These are phyloP conservation scores for Halenospora varia DNA, from an alignment of 495 filamentous ascomycete genomes.

Conservation along the genomic window DNA sequence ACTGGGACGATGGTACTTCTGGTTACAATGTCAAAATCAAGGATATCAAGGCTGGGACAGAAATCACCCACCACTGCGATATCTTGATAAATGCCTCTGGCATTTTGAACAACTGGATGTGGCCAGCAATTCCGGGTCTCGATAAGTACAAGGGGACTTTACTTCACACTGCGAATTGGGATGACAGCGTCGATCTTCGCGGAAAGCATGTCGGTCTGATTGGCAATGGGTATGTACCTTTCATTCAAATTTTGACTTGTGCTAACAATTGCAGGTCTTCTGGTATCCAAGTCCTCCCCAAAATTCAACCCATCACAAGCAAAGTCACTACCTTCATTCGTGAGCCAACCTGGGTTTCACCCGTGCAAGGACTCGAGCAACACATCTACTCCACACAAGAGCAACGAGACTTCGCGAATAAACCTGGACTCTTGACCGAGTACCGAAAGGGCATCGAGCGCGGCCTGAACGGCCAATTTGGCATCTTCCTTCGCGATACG, in stretches of 20 bases:
- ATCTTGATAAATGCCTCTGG: conserved; percentile 12
- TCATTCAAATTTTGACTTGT: neutral
- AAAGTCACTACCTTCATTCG: conserved; percentile 51
- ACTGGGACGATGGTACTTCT: conserved; percentile 26
- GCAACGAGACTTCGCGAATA: conserved; percentile 27
- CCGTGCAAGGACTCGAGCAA: conserved; percentile 36
- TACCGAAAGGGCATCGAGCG: conserved; percentile 37
- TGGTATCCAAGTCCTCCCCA: conserved; percentile 48
- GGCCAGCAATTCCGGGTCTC: conserved; percentile 41
- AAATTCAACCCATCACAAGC: conserved; percentile 38
- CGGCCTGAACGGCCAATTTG: conserved; percentile 42
- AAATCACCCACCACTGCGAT: conserved; percentile 24
- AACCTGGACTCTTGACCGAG: conserved; percentile 31
- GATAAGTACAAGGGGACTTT: conserved; percentile 38
- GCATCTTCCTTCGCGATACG: conserved; percentile 38
- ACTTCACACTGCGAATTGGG: conserved; percentile 50
- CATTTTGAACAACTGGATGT: conserved; percentile 11
- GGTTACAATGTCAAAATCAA: conserved; percentile 32
- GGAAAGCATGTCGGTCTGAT: conserved; percentile 46
- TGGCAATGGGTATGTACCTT: conserved; percentile 36
- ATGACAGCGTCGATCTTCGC: conserved; percentile 37
- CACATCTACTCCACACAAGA: conserved; percentile 34
- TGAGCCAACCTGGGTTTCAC: conserved; percentile 55
- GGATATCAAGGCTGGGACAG: conserved; percentile 17
- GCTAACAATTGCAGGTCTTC: conserved; percentile 32